A percentile compares a stretch with the other conserved stretches of the same genome.
Conservation (phyloP, 148 eudicot species). For the Gaultheria prostrata region DNA sequence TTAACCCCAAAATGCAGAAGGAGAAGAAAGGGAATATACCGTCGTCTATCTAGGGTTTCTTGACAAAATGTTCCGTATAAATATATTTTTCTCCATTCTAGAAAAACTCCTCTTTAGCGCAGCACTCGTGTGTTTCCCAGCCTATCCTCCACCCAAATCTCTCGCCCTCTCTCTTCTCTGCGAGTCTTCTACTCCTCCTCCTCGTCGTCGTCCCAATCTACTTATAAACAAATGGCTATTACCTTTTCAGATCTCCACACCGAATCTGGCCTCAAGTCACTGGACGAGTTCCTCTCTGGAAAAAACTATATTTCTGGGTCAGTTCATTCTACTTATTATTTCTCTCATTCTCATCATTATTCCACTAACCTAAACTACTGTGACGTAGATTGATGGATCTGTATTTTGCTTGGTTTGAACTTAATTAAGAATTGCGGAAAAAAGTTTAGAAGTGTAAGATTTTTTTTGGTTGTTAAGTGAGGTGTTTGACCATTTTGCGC, state of each 20-base stretch:
- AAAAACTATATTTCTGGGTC: conserved; percentile 78
- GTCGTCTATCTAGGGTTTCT: not conserved
- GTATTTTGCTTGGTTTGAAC: not conserved
- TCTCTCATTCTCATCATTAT: not conserved
- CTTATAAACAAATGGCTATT: conserved; percentile 39
- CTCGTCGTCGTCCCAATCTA: not conserved
- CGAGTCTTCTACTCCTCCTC: not conserved
- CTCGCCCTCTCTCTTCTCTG: not conserved
- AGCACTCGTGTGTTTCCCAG: not conserved
- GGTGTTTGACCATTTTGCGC: not conserved
- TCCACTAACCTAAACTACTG: not conserved
- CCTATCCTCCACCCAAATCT: not conserved
- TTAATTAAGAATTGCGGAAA: not conserved
- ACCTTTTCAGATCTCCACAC: conserved; percentile 78
- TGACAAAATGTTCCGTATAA: not conserved
- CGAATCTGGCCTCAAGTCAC: conserved; percentile 70
- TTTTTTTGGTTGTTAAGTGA: not conserved
- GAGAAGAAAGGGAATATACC: not conserved
- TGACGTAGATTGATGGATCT: not conserved
- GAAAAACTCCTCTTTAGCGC: not conserved
- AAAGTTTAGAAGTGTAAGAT: not conserved
- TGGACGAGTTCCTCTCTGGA: conserved; percentile 56
- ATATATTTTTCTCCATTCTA: not conserved
- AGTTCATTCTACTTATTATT: not conserved
- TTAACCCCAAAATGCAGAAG: no score